These are phyloP conservation scores for Volutella citrinella DNA, from an alignment of 2,329 filamentous ascomycete species.

Conservation along the genomic window DNA sequence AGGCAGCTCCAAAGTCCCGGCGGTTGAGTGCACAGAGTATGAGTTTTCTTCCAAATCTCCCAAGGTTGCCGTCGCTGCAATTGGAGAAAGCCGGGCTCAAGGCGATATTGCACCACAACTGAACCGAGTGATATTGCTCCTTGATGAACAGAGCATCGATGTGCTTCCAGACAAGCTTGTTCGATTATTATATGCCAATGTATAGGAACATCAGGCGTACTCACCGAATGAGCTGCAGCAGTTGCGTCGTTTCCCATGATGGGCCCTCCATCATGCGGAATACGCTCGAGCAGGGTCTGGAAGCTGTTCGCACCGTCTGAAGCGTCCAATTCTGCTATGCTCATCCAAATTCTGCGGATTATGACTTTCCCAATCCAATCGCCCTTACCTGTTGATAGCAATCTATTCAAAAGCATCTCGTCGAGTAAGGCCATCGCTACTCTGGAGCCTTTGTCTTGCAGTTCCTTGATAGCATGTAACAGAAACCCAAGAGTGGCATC, in stretches of 20 bases:
- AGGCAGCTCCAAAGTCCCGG: slow-evolving; percentile 22
- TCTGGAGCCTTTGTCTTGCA: slow-evolving; percentile 53
- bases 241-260: slow-evolving; percentile 58
- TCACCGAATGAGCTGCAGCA: slow-evolving; percentile 64
- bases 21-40: slow-evolving; percentile 65
- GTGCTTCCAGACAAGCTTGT: slow-evolving; percentile 76
- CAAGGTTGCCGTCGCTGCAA: slow-evolving; percentile 62
- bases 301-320: slow-evolving; percentile 18
- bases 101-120: slow-evolving; percentile 70
- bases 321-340: slow-evolving; percentile 43
- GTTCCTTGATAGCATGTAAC: slow-evolving; percentile 63
- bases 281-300: slow-evolving; percentile 22
- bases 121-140: slow-evolving; percentile 51
- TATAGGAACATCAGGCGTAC: too few relatives aligned
- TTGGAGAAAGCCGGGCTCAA: slow-evolving; percentile 65
- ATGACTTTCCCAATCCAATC: slow-evolving; percentile 68
- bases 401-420: slow-evolving; percentile 57
- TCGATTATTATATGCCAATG: slow-evolving; percentile 16
- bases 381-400: slow-evolving; percentile 47
- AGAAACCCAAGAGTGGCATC: slow-evolving; percentile 64
- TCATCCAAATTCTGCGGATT: slow-evolving; percentile 66
- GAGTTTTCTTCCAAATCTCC: slow-evolving; percentile 69
- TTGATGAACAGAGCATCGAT: slow-evolving; percentile 58
- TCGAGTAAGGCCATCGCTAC: slow-evolving; percentile 55
- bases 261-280: slow-evolving; percentile 41